These are phyloP conservation scores for Boechera divaricarpa DNA, from an alignment of 345 rosid genomes.

Conservation along the genomic window DNA sequence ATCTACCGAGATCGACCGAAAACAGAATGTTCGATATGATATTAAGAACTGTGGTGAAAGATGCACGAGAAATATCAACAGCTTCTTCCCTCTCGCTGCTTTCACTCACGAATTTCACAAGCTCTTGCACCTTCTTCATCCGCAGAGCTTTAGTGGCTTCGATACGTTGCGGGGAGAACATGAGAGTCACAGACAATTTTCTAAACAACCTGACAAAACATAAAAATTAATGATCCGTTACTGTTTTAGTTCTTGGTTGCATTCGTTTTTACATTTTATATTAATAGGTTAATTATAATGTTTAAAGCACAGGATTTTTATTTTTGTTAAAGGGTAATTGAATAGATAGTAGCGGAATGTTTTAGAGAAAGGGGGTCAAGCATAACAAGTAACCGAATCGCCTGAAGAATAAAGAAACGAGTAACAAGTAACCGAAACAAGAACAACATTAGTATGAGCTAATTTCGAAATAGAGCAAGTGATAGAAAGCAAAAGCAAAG, in stretches of 20 bases:
- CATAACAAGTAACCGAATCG: no score
- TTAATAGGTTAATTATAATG: neutral
- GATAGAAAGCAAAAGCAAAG: no score
- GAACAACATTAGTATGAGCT: no score
- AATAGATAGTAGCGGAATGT: no score
- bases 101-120: slow-evolving; percentile 25
- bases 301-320: no score
- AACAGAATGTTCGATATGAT: slow-evolving; percentile 39
- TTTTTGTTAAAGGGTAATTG: no score
- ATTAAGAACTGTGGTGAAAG: slow-evolving; percentile 30
- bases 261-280: neutral
- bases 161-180: slow-evolving; percentile 32
- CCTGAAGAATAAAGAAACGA: no score
- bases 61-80: slow-evolving; percentile 34
- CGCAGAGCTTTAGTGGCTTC: slow-evolving; percentile 29
- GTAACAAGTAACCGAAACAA: no score
- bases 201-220: slow-evolving; percentile 29
- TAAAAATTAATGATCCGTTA: neutral
- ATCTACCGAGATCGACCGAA: slow-evolving; percentile 32
- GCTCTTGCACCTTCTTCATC: slow-evolving; percentile 29
- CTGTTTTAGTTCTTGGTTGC: no score
- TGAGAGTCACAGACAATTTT: neutral
- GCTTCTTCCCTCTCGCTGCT: slow-evolving; percentile 30
- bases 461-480: no score
- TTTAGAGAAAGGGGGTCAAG: no score